Base-by-base conservation (phyloP, 1,284 basidiomycete species). In the Trichosporon faecale region DNA sequence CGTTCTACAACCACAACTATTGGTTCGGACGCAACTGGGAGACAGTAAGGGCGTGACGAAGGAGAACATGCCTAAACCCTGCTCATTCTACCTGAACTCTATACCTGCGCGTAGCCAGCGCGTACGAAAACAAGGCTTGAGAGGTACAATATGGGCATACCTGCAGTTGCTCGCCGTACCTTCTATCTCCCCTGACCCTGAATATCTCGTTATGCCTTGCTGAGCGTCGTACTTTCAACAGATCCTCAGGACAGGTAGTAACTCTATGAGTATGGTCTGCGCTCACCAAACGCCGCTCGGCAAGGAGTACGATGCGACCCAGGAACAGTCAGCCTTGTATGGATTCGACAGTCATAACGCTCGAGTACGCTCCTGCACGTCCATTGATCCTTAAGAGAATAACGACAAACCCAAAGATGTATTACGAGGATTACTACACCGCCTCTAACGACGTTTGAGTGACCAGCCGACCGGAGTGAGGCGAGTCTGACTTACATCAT, bases 21-120 rank as follows among this genome's bases (percentile, higher is more conserved):
- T 31, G 55, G 55, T 18, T 60, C 57, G 57, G 57, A 61, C 57
- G 18, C 55, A 60, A 33, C 57, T 61, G 57, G 18, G 5, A n/a
- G 23, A 8, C 27, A 31, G 27, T 31, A 33, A 31, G 57, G 27
- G 57, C 57, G 29, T 61, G 57, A 61, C 27, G 57, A 61, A 16
- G 57, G 16, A 61, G 57, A 61, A 61, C 57, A 61, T 61, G 57
- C 57, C 57, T 61, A 61, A 52, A 61, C 57, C 57, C 57, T 31
- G 57, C n/a, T 61, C 31, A 18, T 61, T 61, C 57, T 61, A 31
- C 27, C 29, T 33, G 57, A 61, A 61, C 57, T 61, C 29, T 61
- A 61, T 61, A 33, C 57, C 3, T 9, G 57, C 57, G 27, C 29
- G 57, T 31, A 31, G 27, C 18, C 57, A 57, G 57, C 9, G 29